Conservation (phyloP, 2,329 filamentous ascomycete genomes). For the Endoconidiophora polonica region DNA sequence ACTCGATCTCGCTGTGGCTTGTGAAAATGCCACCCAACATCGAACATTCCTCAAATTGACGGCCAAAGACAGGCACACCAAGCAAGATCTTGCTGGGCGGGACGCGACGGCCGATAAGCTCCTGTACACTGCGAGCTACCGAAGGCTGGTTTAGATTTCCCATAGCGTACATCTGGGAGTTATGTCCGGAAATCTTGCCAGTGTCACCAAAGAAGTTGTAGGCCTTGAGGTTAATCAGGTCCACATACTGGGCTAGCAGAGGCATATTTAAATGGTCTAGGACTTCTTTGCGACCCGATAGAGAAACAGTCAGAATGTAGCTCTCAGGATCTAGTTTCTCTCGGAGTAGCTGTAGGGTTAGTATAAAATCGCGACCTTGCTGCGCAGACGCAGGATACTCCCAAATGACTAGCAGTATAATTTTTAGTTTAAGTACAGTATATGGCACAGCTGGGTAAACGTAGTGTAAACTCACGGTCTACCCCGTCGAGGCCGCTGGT, state of each 20-base stretch:
- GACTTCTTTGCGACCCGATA: neutral
- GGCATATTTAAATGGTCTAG: neutral
- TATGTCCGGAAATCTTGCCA: neutral
- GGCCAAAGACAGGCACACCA: constrained; percentile 1
- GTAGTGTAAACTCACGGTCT: constrained; percentile 6
- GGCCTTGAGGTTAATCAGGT: neutral
- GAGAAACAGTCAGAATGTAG: constrained; percentile 5
- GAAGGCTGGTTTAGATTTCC: neutral
- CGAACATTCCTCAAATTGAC: neutral
- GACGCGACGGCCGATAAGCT: neutral
- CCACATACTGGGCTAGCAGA: neutral
- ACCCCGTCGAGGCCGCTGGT: constrained; percentile 4
- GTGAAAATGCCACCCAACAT: neutral
- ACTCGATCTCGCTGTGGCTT: neutral
- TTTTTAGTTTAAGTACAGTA: neutral
- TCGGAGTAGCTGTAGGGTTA: neutral
- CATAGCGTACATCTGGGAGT: neutral
- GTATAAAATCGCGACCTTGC: neutral
- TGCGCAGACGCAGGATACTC: neutral
- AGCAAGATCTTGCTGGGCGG: constrained; percentile 1
- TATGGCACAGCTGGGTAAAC: neutral
- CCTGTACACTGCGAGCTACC: neutral
- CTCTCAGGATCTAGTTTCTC: neutral
- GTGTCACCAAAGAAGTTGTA: constrained; percentile 1
- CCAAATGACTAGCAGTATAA: constrained; percentile 2